phyloP scores from a whole-genome alignment of 495 filamentous ascomycete species.

The Tirmania nivea region DNA sequence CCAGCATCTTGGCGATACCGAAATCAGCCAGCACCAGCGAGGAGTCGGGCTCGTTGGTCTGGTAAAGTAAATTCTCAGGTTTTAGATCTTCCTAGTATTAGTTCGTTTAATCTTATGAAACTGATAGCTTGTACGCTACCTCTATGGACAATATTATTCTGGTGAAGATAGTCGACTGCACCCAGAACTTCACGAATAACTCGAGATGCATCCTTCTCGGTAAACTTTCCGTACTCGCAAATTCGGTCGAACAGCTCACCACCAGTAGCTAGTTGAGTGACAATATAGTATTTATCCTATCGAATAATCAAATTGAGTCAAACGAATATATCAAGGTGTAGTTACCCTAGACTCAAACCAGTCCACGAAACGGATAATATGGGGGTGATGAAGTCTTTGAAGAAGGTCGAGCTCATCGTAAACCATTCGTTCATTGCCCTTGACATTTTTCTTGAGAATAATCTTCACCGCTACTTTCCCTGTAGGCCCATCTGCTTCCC shows the following conservation, averaged over 20 bases:
- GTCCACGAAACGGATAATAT: slow-evolving; percentile 95
- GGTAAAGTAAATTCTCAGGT: slow-evolving; percentile 92
- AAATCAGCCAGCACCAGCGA: slow-evolving; percentile 90
- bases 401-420: slow-evolving; percentile 91
- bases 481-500: slow-evolving; percentile 63
- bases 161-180: slow-evolving; percentile 85
- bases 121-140: slow-evolving; percentile 28
- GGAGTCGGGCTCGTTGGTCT: slow-evolving; percentile 52
- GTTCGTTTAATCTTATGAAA: background rate
- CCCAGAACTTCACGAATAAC: slow-evolving; percentile 90
- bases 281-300: slow-evolving; percentile 99
- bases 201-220: slow-evolving; percentile 92
- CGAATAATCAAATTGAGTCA: background rate
- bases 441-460: slow-evolving; percentile 98
- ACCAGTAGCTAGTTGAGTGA: slow-evolving; percentile 87
- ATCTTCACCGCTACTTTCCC: slow-evolving; percentile 96
- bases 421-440: slow-evolving; percentile 95
- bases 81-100: slow-evolving; percentile 52
- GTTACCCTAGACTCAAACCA: slow-evolving; percentile 90
- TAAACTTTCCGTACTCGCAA: slow-evolving; percentile 95
- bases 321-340: too few species aligned
- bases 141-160: slow-evolving; percentile 90
- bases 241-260: slow-evolving; percentile 97
- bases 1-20: slow-evolving; percentile 96
- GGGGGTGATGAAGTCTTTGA: slow-evolving; percentile 69